Base-by-base conservation (phyloP, 768 basidiomycete species). In the Calocybe cyanea region DNA sequence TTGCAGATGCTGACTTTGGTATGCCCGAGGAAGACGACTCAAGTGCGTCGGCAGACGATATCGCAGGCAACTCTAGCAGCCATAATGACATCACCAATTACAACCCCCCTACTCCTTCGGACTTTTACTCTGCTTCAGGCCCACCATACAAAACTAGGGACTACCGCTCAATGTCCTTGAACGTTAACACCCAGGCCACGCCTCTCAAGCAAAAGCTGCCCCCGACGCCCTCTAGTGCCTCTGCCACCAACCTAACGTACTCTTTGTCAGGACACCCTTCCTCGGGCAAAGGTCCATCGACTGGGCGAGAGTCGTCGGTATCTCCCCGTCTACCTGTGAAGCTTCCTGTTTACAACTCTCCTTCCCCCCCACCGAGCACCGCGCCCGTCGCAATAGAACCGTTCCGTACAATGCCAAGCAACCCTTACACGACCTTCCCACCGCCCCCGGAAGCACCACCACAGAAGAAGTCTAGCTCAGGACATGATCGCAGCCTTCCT, bases 141-240 rank as follows among this genome's bases (percentile, higher is more conserved):
- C 56, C 71, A 4, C 73, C 78, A 11, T 49, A 71, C 30, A 75
- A 73, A 54, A 60, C 71, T 7, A 66, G 72, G 43, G 77, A 83
- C 51, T 70, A 82, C 39, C 78, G 83, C 32, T 86, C 85, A 1
- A 73, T 82, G 60, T 87, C 85, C 3, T 68, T 87, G 19, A 81
- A 72, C 49, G 60, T 80, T 24, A 70, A 70, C 0, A 62, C 69
- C 43, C 57, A 57, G 24, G 32, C 41, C 43, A 38, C 49, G 10
- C 47, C 50, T 58, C 25, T 60, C 50, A 60, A 57, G 38, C 50
- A 46, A 30, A 52, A 58, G 41, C 38, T 57, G 18, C 46, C 57
- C 33, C 50, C 60, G 19, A 62, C 59, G 30, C 60, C 62, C n/a
- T 36, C 63, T 41, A 61, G 52, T 45, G 51, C 64, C 36, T 62